Base-by-base conservation (phyloP, 148 eudicot genomes). In the Suaeda aralocaspica region DNA sequence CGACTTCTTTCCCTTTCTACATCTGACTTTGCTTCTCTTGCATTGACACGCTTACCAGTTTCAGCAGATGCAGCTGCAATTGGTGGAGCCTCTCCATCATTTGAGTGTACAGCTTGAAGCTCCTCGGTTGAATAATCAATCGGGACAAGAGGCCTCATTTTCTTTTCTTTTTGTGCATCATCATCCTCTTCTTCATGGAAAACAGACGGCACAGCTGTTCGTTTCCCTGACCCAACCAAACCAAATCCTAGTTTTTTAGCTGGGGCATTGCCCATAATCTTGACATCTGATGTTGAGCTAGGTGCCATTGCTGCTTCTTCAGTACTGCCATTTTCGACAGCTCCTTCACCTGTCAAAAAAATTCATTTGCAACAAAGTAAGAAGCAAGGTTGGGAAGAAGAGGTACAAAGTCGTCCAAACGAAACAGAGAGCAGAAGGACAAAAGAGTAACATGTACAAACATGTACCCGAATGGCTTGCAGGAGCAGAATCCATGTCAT, bases 101-200 rank as follows among this genome's bases (percentile, higher is more conserved):
- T 72, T 39, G 82, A 58, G 72, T 81, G 84, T 45, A 79, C 79
- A 57, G 82, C 92, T 73, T 91, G 92, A 67, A 85, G 83, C 76
- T 95, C 99, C 74, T 91, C 99, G 22, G 90, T 81, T 60, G 99
- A 87, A 85, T 95, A 89, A 72, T 95, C 97, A 74, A 91, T 87
- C 3, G 99, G 99, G 72, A 91, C 96, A 66, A 95, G 78, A 79
- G 99, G 99, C 81, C 97, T 86, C 96, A 91, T 87, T 78, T 89
- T 91, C 86, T 91, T 91, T 6, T 91, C 99, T 71, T 91, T 95
- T 7, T 91, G 93, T 64, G 91, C 83, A 70, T 91, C 93, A 70
- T 91, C 97, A 59, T 94, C 98, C 74, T 94, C 97, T 70, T 91
- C 97, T 79, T 88, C 89, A 12, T 84, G 80, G 71, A 93, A 93